These are phyloP conservation scores for Cyanidioschyzon merolae DNA, from an alignment of 23 red algal genomes.

Conservation along the genomic window DNA sequence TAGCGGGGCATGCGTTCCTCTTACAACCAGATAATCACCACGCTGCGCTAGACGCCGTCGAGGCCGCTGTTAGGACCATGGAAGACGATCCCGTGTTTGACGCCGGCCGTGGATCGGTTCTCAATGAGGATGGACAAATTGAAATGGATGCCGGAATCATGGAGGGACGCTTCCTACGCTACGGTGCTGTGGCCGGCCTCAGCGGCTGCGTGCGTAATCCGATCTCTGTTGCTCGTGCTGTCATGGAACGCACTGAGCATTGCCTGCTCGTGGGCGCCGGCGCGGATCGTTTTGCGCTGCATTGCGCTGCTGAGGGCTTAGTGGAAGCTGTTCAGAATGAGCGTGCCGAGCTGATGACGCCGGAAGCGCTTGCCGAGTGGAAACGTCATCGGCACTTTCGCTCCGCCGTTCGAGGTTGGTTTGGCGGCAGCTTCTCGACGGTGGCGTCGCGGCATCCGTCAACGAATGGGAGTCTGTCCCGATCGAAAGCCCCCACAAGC, in stretches of 20 bases:
- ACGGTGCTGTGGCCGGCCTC: constrained; percentile 67
- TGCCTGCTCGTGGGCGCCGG: constrained; percentile 64
- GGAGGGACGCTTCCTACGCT: constrained; percentile 29
- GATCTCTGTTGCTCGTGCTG: constrained; percentile 43
- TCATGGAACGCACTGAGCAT: constrained; percentile 78
- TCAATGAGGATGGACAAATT: constrained; percentile 43
- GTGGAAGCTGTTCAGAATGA: constrained; percentile 11
- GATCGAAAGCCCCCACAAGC: neutral
- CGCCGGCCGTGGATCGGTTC: constrained; percentile 61
- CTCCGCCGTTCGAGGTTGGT: constrained; percentile 6
- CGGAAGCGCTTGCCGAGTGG: constrained; percentile 41
- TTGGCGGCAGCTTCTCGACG: neutral
- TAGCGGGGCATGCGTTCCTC: constrained; percentile 30
- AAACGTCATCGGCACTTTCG: constrained; percentile 19
- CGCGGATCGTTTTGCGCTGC: constrained; percentile 53
- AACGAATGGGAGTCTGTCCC: neutral
- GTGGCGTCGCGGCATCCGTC: neutral
- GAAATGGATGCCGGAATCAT: constrained; percentile 90
- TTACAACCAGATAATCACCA: neutral
- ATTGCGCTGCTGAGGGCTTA: constrained; percentile 18
- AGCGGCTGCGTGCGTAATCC: constrained; percentile 37
- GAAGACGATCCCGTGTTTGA: constrained; percentile 74
- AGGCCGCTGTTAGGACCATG: constrained; percentile 56
- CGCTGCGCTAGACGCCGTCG: constrained; percentile 56
- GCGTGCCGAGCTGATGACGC: constrained; percentile 30